These are phyloP conservation scores for Jamesozyma lodderae DNA, from an alignment of 805 yeast species.

Conservation along the genomic window DNA sequence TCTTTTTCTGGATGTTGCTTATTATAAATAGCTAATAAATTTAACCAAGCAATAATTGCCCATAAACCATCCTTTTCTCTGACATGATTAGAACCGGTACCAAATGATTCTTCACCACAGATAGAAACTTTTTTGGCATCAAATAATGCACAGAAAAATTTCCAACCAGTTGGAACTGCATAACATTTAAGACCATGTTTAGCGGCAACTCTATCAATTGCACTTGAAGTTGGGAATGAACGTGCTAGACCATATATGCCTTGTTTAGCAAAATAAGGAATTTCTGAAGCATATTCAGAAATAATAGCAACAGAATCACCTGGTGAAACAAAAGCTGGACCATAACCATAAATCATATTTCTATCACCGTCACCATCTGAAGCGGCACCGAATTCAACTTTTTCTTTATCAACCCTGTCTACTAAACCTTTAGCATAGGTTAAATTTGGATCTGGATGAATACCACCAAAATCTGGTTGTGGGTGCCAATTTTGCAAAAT, in stretches of 20 bases:
- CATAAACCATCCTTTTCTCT: slow-evolving; percentile 97
- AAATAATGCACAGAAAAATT: slow-evolving; percentile 91
- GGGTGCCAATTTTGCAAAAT: slow-evolving; percentile 76
- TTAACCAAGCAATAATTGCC: slow-evolving; percentile 97
- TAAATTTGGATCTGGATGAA: slow-evolving; percentile 96
- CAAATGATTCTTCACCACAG: slow-evolving; percentile 97
- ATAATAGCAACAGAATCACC: slow-evolving; percentile 98
- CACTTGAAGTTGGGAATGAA: slow-evolving; percentile 95
- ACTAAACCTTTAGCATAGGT: slow-evolving; percentile 89
- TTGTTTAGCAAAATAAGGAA: slow-evolving; percentile 79
- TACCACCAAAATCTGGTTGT: slow-evolving; percentile 91
- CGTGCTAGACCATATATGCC: slow-evolving; percentile 93
- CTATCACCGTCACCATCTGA: slow-evolving; percentile 99
- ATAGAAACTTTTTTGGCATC: slow-evolving; percentile 89
- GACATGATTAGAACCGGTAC: slow-evolving; percentile 95
- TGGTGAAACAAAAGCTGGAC: slow-evolving; percentile 87
- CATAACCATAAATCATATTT: slow-evolving; percentile 96
- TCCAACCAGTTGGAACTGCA: slow-evolving; percentile 99
- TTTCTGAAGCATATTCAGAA: slow-evolving; percentile 79
- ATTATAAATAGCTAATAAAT: slow-evolving; percentile 80
- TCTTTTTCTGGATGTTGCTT: slow-evolving; percentile 45
- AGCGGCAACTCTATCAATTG: slow-evolving; percentile 85
- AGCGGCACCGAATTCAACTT: slow-evolving; percentile 93
- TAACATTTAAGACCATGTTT: slow-evolving; percentile 64
- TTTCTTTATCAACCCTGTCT: slow-evolving; percentile 66